Base-by-base conservation (phyloP, 305 asterid genomes). In the Caryopteris hybrid region DNA sequence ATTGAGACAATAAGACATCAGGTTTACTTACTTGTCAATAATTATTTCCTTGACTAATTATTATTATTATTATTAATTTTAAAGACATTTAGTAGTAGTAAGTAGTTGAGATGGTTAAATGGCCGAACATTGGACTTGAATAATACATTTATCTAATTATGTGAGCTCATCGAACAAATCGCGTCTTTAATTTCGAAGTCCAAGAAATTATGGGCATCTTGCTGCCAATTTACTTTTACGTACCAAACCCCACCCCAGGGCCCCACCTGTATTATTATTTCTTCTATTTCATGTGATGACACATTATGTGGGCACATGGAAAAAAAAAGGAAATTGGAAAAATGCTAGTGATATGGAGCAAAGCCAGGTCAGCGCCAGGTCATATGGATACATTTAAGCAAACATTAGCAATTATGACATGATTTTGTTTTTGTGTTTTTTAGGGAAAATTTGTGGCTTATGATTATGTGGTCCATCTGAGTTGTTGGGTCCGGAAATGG, bases 321-420 rank as follows among this genome's bases (percentile, higher is more conserved):
- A 50, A 0, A 48, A 23, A 18, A 29, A 60, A 22, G 45, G 9
- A 53, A 43, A 31, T n/a, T n/a, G n/a, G n/a, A n/a, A n/a, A n/a
- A n/a, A n/a, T n/a, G n/a, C n/a, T 50, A 54, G 16, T 39, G 16
- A 29, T 23, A 17, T 18, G 57, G 69, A 41, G 61, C 70, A 64
- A 50, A 42, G 74, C 52, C 62, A 77, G 78, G 70, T 67, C 42
- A 54, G 25, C 45, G 61, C 59, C 53, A 68, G 46, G 34, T 66
- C 54, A 58, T 31, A n/a, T 61, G 17, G 10, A 27, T n/a, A 11
- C 18, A 11, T 8, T 7, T 47, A 21, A 25, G 41, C 43, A 61
- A 22, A 58, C 23, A 59, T 1, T 36, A 8, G 10, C 10, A 1
- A 36, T 7, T 36, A 36, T 3, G 41, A 1, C n/a, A n/a, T n/a